These are phyloP conservation scores for Argentina anserina DNA, from an alignment of 306 rosid species.

Conservation along the genomic window DNA sequence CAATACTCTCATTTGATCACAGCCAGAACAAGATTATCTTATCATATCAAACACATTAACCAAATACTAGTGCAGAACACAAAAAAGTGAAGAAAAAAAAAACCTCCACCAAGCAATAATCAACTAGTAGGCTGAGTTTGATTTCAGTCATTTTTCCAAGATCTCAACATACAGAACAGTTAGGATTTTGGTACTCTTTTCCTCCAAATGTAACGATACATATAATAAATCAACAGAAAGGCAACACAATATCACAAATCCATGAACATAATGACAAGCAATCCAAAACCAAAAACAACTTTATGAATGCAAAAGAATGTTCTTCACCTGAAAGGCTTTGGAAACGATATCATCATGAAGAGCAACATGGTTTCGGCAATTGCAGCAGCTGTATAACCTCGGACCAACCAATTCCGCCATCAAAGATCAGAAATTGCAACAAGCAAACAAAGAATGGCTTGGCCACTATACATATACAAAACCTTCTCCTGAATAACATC, in stretches of 20 bases:
- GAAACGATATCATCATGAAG: conserved; percentile 64
- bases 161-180: neutral
- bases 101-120: neutral
- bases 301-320: neutral
- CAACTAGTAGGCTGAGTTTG: neutral
- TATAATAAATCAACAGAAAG: neutral
- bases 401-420: conserved; percentile 54
- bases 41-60: neutral
- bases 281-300: neutral
- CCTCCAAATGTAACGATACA: neutral
- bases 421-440: neutral
- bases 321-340: conserved; percentile 65
- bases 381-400: conserved; percentile 52
- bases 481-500: neutral
- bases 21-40: conserved; percentile 6
- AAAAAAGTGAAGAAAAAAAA: neutral
- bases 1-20: conserved; percentile 4
- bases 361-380: conserved; percentile 58
- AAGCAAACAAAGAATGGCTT: conserved; percentile 14
- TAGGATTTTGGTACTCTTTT: neutral
- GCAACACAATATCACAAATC: too few species aligned
- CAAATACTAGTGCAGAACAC: neutral
- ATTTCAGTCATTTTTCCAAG: neutral
- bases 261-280: neutral
- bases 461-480: conserved; percentile 6